Conservation (phyloP, 768 basidiomycete genomes). For the Suillus plorans region DNA sequence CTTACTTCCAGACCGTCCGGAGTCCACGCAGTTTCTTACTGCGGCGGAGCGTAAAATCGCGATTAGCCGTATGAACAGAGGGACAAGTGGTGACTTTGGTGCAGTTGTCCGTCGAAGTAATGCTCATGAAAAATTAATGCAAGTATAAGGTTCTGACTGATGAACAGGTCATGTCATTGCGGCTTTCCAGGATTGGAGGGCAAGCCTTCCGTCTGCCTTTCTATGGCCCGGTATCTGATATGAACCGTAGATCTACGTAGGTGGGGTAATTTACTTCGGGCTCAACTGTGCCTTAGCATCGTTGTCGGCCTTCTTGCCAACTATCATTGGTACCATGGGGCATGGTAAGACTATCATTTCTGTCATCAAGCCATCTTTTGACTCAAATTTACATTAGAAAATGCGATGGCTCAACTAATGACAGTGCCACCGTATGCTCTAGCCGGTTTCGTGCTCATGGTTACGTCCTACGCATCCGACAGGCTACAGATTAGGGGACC, state of each 20-base stretch:
- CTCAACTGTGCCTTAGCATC: slow-evolving; percentile 49
- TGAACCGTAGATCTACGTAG: slow-evolving; percentile 37
- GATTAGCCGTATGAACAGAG: slow-evolving; percentile 38
- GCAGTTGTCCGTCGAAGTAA: slow-evolving; percentile 41
- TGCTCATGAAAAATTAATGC: neutral
- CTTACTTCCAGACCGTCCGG: slow-evolving; percentile 31
- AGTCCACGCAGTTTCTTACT: slow-evolving; percentile 34
- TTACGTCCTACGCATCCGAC: slow-evolving; percentile 42
- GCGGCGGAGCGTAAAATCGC: slow-evolving; percentile 33
- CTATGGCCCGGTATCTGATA: slow-evolving; percentile 9
- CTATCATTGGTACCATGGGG: slow-evolving; percentile 52
- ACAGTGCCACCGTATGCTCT: slow-evolving; percentile 56
- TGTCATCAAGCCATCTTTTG: neutral
- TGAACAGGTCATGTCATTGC: slow-evolving; percentile 39
- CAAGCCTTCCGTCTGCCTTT: slow-evolving; percentile 3
- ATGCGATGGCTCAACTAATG: slow-evolving; percentile 47
- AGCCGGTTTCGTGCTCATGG: slow-evolving; percentile 36
- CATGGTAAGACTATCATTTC: slow-evolving; percentile 33
- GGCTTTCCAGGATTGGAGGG: slow-evolving; percentile 50
- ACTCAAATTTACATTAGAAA: slow-evolving; percentile 21
- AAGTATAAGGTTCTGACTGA: slow-evolving; percentile 1
- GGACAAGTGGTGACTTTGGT: slow-evolving; percentile 42
- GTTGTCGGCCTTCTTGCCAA: slow-evolving; percentile 53
- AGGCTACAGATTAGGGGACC: slow-evolving; percentile 43
- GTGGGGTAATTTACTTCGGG: slow-evolving; percentile 50